Evolutionary conservation across 345 rosid genomes (phyloP).

Genomic region (Populus ilicifolia): DNA sequence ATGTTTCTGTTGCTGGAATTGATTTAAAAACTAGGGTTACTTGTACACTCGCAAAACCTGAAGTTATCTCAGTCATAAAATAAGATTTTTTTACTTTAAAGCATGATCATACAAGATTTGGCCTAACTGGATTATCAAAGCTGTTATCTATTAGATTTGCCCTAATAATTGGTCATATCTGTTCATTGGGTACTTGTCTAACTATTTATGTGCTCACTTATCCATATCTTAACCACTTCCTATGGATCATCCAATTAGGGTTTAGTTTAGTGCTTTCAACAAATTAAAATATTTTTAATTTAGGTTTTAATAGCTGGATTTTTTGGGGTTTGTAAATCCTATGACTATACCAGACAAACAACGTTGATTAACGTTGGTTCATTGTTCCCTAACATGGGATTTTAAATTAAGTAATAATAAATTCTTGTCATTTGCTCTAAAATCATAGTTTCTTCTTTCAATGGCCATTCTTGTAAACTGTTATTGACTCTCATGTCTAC

Average conservation of each 20-base stretch:
- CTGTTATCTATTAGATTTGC: not conserved
- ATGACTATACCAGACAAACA: slow-evolving; percentile 4
- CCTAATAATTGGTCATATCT: not conserved
- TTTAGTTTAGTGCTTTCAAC: not conserved
- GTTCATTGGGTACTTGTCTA: not conserved
- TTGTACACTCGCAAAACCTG: not conserved
- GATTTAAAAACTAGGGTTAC: not conserved
- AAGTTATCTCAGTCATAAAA: no score
- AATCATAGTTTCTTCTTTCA: not conserved
- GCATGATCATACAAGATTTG: not conserved
- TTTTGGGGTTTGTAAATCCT: not conserved
- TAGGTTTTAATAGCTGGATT: slow-evolving; percentile 6
- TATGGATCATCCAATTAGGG: slow-evolving; percentile 2
- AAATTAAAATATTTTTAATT: not conserved
- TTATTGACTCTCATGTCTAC: not conserved
- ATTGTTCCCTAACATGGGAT: slow-evolving; percentile 20
- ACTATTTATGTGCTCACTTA: not conserved
- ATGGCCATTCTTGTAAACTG: no score
- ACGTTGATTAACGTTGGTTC: not conserved
- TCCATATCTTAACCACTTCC: slow-evolving; percentile 13
- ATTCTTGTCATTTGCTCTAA: not conserved
- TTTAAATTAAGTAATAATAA: slow-evolving; percentile 8
- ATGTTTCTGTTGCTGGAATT: not conserved
- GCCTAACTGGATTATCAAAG: not conserved
- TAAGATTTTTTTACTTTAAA: no score